A percentile compares a stretch with the other conserved stretches of the same genome.
phyloP scores from a whole-genome alignment of 345 rosid species.

The Bruguiera gymnorhiza region DNA sequence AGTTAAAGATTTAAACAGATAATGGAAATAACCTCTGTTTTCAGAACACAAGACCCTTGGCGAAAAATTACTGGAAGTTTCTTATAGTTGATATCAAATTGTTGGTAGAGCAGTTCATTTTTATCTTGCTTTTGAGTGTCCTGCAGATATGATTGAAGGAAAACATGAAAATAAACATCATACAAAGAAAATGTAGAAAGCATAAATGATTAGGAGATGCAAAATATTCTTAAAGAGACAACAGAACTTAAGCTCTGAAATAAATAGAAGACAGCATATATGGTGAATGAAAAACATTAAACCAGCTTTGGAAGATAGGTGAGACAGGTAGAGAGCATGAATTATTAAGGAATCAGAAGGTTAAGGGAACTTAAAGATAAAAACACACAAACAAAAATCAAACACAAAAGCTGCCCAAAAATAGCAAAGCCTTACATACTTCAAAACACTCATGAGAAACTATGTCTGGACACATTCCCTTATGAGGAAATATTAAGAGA shows the following conservation, averaged over 20 bases:
- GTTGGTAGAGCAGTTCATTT: constrained; percentile 79
- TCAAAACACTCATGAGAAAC: background rate
- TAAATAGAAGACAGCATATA: no score
- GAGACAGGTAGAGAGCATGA: background rate
- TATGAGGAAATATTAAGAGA: background rate
- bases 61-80: constrained; percentile 65
- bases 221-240: background rate
- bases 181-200: background rate
- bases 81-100: constrained; percentile 76
- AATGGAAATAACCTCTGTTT: constrained; percentile 49
- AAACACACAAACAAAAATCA: background rate
- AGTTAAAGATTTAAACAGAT: background rate
- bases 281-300: no score
- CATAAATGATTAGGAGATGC: background rate
- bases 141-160: constrained; percentile 40
- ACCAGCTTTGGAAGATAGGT: no score
- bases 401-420: background rate
- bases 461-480: background rate
- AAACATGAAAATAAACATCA: background rate
- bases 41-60: constrained; percentile 78
- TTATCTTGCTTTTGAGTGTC: constrained; percentile 69
- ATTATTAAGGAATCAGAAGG: background rate
- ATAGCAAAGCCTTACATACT: background rate
- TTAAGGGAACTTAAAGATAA: background rate
- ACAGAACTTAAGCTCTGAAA: no score